These are phyloP conservation scores for Aspergillus funiculosus DNA, from an alignment of 495 filamentous ascomycete genomes.

Conservation along the genomic window DNA sequence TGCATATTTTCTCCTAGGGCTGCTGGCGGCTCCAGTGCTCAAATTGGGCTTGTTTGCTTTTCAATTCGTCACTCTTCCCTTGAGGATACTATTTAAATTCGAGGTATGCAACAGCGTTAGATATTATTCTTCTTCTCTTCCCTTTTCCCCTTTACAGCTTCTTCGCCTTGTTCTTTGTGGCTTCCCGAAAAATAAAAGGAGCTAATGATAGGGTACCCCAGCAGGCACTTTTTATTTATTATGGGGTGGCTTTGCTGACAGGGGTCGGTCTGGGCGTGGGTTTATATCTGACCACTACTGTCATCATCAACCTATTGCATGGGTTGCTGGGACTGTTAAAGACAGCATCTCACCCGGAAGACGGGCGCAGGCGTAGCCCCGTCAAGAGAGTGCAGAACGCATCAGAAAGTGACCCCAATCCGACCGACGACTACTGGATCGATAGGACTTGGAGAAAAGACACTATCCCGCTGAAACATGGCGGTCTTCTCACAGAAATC, in stretches of 20 bases:
- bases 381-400: conserved; percentile 3
- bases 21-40: conserved; percentile 43
- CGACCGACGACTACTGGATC: conserved; percentile 27
- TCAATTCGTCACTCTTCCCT: conserved; percentile 31
- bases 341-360: not conserved
- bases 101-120: conserved; percentile 62
- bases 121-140: not conserved
- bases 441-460: conserved; percentile 32
- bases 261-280: conserved; percentile 48
- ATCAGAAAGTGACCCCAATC: conserved; percentile 8
- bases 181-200: too few species aligned
- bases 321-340: conserved; percentile 1
- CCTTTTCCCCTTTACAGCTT: not conserved
- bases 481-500: conserved; percentile 47
- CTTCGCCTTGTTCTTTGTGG: too few species aligned
- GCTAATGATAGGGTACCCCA: too few species aligned
- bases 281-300: conserved; percentile 37
- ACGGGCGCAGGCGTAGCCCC: conserved; percentile 5
- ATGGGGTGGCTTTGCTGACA: conserved; percentile 54
- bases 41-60: conserved; percentile 35
- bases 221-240: conserved; percentile 61
- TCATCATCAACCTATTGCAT: conserved; percentile 10
- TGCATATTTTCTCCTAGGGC: conserved; percentile 23
- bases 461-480: conserved; percentile 23
- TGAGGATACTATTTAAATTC: conserved; percentile 49